These are phyloP conservation scores for Hibiscus mutabilis DNA, from an alignment of 345 rosid genomes.

Conservation along the genomic window DNA sequence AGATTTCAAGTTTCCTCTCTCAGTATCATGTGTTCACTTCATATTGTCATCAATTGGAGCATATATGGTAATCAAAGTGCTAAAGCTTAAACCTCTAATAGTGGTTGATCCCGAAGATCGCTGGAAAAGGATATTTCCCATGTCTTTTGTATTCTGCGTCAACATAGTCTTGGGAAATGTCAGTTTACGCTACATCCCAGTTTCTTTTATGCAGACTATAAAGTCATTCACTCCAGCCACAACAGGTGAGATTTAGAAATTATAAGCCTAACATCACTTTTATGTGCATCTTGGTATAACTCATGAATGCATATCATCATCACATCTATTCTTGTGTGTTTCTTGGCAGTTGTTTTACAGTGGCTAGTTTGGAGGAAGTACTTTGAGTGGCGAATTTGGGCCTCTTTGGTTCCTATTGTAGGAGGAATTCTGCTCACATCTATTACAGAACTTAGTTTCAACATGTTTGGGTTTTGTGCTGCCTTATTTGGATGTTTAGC, in stretches of 20 bases:
- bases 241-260: constrained; percentile 51
- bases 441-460: constrained; percentile 88
- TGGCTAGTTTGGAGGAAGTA: constrained; percentile 95
- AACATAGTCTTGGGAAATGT: constrained; percentile 95
- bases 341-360: constrained; percentile 80
- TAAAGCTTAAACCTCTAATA: constrained; percentile 86
- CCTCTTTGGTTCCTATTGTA: constrained; percentile 86
- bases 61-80: constrained; percentile 73
- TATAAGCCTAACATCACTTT: not conserved
- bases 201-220: constrained; percentile 98
- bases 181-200: constrained; percentile 92
- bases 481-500: constrained; percentile 97
- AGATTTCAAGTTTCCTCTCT: constrained; percentile 94
- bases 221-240: constrained; percentile 99
- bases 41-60: constrained; percentile 97
- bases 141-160: constrained; percentile 95
- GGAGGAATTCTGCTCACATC: constrained; percentile 98
- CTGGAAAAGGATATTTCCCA: constrained; percentile 94
- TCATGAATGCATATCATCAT: not conserved
- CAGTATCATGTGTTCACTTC: constrained; percentile 92
- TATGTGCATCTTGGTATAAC: not conserved
- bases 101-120: constrained; percentile 83
- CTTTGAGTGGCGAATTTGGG: constrained; percentile 98
- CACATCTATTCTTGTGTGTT: constrained; percentile 23
- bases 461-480: constrained; percentile 94